Base-by-base conservation (phyloP, 345 rosid species). In the Dipteronia dyeriana region DNA sequence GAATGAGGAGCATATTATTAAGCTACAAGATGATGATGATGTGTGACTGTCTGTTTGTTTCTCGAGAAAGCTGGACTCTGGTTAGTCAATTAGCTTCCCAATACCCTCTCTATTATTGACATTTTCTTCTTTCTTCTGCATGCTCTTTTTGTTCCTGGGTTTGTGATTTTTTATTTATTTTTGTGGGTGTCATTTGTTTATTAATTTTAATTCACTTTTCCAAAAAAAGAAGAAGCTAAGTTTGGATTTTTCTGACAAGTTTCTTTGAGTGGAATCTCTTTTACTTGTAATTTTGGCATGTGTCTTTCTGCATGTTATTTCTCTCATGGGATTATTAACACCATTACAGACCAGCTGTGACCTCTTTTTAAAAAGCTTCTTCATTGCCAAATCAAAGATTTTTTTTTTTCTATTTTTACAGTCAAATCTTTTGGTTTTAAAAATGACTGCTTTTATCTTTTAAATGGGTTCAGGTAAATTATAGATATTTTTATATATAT, bases 291-390 rank as follows among this genome's bases (percentile, higher is more conserved):
- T 53, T 4, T 43, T 65, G 74, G 73, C 81, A 74, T 31, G 45
- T 69, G 76, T 70, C 73, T 23, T 34, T 60, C 11, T 68, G 57
- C 79, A 66, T 72, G 77, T 47, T 11, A 22, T 23, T 22, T 60
- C 3, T 57, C 3, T 43, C 4, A 74, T 9, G 20, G 4, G 19
- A 34, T n/a, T n/a, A 34, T 34, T 34, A 34, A 56, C 17, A 49
- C 38, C 54, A 0, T 62, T 60, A 54, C 64, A 5, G 75, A 17
- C 14, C 38, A 34, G 38, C 38, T 34, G 38, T 34, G 38, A 34
- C 23, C 31, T 10, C 26, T 26, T 10, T 16, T 47, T 57, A 7
- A 9, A 7, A 19, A 71, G 25, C 39, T 45, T 61, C 59, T 61
- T 74, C 10, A 19, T 22, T 74, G 41, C 9, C 68, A 25, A 20